phyloP scores from a whole-genome alignment of 345 rosid species.

The rapeseed (Brassica napus) region DNA sequence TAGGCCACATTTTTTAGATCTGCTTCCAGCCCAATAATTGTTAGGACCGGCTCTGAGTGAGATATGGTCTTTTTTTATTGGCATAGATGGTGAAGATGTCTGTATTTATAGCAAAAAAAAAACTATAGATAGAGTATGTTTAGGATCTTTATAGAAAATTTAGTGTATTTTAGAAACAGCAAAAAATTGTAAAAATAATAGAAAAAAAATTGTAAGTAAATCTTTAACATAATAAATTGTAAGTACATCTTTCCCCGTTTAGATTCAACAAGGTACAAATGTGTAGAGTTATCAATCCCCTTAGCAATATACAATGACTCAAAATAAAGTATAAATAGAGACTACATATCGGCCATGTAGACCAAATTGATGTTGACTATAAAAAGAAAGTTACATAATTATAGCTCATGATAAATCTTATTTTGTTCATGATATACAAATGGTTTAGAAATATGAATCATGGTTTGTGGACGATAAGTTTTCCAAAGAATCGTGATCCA shows the following conservation, averaged over 20 bases:
- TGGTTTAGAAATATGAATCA: neutral
- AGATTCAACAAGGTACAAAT: neutral
- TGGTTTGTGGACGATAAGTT: constrained; percentile 5
- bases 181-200: no score
- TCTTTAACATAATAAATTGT: no score
- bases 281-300: neutral
- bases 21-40: no score
- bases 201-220: no score
- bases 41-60: neutral
- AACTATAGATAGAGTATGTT: no score
- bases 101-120: no score
- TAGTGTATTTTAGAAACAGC: no score
- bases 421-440: neutral
- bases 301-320: neutral
- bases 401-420: neutral
- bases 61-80: no score
- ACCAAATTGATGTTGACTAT: neutral
- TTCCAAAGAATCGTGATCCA: neutral
- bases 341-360: neutral
- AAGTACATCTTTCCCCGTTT: no score
- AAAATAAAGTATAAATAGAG: neutral
- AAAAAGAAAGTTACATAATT: neutral
- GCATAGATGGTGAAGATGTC: no score
- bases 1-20: no score
- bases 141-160: no score